Conservation (phyloP, 2,329 filamentous ascomycete genomes). For the Arthrobotrys iridis region DNA sequence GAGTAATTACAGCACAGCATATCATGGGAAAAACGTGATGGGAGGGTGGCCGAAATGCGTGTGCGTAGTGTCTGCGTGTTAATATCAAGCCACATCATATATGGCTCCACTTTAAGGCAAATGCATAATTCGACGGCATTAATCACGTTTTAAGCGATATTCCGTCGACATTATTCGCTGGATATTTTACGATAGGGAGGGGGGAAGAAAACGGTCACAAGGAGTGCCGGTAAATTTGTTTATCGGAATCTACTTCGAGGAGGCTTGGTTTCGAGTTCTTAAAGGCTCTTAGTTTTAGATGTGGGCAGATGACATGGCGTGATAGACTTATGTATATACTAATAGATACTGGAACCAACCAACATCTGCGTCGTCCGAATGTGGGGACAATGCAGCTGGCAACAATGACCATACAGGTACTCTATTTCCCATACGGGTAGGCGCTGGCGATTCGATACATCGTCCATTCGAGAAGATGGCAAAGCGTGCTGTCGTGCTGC, state of each 20-base stretch:
- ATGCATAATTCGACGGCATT: slow-evolving; percentile 40
- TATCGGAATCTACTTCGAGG: not conserved
- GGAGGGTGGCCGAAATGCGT: not conserved
- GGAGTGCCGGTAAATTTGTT: not conserved
- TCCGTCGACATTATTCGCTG: slow-evolving; percentile 46
- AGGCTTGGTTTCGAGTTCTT: slow-evolving; percentile 14
- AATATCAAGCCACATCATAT: slow-evolving; percentile 41
- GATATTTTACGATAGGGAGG: slow-evolving; percentile 2
- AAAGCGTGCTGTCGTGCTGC: slow-evolving; percentile 9
- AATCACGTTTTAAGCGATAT: slow-evolving; percentile 42
- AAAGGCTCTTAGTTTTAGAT: not conserved
- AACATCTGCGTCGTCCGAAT: not conserved
- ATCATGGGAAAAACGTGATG: slow-evolving; percentile 6
- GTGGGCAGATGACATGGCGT: slow-evolving; percentile 1
- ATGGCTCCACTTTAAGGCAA: slow-evolving; percentile 51
- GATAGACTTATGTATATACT: too few relatives aligned
- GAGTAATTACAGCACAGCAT: slow-evolving; percentile 14
- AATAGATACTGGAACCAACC: not conserved
- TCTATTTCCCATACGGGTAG: slow-evolving; percentile 12
- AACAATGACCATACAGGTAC: not conserved
- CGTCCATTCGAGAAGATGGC: not conserved
- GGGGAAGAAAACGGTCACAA: slow-evolving; percentile 18
- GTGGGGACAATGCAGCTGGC: not conserved
- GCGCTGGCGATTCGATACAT: slow-evolving; percentile 1
- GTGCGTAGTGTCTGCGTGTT: slow-evolving; percentile 25